Evolutionary conservation across 2,329 filamentous ascomycete species (phyloP).

Genomic region (Colletotrichum spaethianum): DNA sequence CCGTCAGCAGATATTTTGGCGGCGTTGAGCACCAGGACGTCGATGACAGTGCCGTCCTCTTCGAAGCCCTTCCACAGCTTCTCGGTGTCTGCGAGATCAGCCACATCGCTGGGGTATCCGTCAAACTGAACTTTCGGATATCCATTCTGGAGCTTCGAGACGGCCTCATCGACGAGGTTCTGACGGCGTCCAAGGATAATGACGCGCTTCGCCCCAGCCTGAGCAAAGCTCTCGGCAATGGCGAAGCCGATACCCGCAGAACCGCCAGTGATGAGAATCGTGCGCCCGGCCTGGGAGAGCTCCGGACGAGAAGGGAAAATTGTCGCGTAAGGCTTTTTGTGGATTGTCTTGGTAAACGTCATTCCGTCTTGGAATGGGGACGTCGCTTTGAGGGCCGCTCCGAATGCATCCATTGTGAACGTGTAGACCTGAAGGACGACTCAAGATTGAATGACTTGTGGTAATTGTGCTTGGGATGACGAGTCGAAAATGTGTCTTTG

Average conservation of each 20-base stretch:
- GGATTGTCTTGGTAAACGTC: conserved; percentile 49
- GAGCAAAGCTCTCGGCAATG: conserved; percentile 70
- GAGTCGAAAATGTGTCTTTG: too few relatives aligned
- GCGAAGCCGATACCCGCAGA: conserved; percentile 76
- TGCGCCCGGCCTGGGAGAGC: conserved; percentile 59
- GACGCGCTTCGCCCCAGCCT: conserved; percentile 55
- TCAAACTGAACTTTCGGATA: conserved; percentile 2
- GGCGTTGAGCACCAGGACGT: conserved; percentile 50
- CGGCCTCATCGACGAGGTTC: conserved; percentile 49
- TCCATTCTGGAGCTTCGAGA: conserved; percentile 41
- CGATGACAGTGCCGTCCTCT: conserved; percentile 43
- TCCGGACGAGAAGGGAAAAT: conserved; percentile 55
- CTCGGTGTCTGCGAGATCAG: conserved; percentile 2
- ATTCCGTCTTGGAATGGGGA: conserved; percentile 45
- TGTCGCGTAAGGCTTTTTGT: conserved; percentile 52
- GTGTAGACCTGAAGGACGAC: neutral
- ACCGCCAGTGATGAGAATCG: conserved; percentile 77
- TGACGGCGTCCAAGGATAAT: conserved; percentile 56
- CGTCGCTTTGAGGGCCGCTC: conserved; percentile 49
- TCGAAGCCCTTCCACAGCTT: conserved; percentile 31
- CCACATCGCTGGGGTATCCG: conserved; percentile 6
- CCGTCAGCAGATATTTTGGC: conserved; percentile 9
- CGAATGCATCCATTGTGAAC: conserved; percentile 24
- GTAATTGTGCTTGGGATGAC: neutral
- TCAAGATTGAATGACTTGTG: neutral